A percentile compares a stretch with the other conserved stretches of the same genome.
These are phyloP conservation scores for Fusarium chlamydosporum DNA, from an alignment of 2,329 filamentous ascomycete species.

Conservation along the genomic window DNA sequence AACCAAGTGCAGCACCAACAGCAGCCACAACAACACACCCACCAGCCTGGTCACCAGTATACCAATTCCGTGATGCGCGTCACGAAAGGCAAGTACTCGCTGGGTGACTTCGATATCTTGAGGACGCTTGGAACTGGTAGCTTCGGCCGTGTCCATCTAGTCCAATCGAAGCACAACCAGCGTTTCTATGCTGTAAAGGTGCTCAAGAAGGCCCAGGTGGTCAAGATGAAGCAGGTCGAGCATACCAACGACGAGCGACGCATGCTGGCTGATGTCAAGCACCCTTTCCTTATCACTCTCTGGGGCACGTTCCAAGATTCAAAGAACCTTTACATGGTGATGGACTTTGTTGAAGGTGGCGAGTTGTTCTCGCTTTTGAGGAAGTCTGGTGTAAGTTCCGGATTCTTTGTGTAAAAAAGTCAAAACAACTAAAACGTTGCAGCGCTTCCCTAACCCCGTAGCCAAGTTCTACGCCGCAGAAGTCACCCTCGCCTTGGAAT, in stretches of 20 bases:
- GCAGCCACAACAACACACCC: slow-evolving; percentile 49
- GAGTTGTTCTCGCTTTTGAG: slow-evolving; percentile 95
- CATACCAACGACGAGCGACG: slow-evolving; percentile 98
- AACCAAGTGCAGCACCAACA: slow-evolving; percentile 43
- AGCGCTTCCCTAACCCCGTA: slow-evolving; percentile 98
- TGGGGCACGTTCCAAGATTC: slow-evolving; percentile 99
- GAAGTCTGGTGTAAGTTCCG: slow-evolving; percentile 82
- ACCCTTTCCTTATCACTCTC: slow-evolving; percentile 96
- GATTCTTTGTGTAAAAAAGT: not conserved
- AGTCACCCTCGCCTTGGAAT: slow-evolving; percentile 94
- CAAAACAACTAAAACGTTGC: slow-evolving; percentile 25
- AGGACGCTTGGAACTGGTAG: slow-evolving; percentile 95
- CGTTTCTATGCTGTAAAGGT: slow-evolving; percentile 99
- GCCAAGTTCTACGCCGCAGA: slow-evolving; percentile 99
- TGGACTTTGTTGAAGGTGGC: slow-evolving; percentile 99
- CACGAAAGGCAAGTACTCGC: slow-evolving; percentile 97
- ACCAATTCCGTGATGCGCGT: slow-evolving; percentile 67
- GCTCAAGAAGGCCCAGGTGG: slow-evolving; percentile 96
- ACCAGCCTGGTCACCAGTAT: slow-evolving; percentile 54
- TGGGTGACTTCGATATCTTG: slow-evolving; percentile 89
- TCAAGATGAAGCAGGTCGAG: slow-evolving; percentile 99
- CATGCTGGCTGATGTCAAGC: slow-evolving; percentile 97
- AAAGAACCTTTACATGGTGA: slow-evolving; percentile 99
- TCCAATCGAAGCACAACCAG: slow-evolving; percentile 98
- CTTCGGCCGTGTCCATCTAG: slow-evolving; percentile 95